Base-by-base conservation (phyloP, 2,329 filamentous ascomycete genomes). In the Colletotrichum lupini region DNA sequence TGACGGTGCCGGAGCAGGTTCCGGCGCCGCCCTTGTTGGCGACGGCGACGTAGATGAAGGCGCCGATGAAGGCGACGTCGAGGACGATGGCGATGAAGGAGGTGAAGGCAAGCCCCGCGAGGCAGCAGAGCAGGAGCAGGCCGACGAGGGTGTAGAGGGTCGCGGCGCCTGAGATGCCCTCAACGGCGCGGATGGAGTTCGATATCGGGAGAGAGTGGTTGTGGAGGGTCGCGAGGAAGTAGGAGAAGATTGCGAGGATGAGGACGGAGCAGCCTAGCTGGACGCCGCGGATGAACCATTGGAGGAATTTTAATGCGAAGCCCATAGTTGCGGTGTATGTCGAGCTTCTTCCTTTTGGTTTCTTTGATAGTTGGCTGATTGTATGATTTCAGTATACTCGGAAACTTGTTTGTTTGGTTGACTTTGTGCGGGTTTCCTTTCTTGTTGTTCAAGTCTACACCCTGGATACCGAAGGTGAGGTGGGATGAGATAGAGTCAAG, bases 41-140 rank as follows among this genome's bases (percentile, higher is more conserved):
- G 61, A 92, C 86, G 1, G 95, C 94, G 73, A 98, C 90, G 79
- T 95, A 97, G 79, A 97, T 90, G 86, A 97, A 97, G 72, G 87
- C 91, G 53, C 89, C 94, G 65, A 91, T 84, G 82, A 98, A 97
- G 78, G 89, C 89, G 66, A 97, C 78, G 79, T 98, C 94, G 60
- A 98, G 86, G 28, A 95, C 74, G 75, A 97, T 90, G 75, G 90
- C 93, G 67, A 97, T 76, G 78, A 92, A 87, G 4, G 93, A 93
- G 73, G 95, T 92, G 81, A 96, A 86, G 5, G 88, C 86, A 74
- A 93, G 88, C 32, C 95, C 95, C 46, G 93, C 94, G 6, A 97
- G 84, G 80, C 91, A 97, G 86, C 94, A 95, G 9, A 96, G 92
- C 49, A 97, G 85, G 37, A 97, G 76, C 16, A 94, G 84, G n/a